Evolutionary conservation across 257 asterid genomes (phyloP).

Genomic region (Knoxia roxburghii): DNA sequence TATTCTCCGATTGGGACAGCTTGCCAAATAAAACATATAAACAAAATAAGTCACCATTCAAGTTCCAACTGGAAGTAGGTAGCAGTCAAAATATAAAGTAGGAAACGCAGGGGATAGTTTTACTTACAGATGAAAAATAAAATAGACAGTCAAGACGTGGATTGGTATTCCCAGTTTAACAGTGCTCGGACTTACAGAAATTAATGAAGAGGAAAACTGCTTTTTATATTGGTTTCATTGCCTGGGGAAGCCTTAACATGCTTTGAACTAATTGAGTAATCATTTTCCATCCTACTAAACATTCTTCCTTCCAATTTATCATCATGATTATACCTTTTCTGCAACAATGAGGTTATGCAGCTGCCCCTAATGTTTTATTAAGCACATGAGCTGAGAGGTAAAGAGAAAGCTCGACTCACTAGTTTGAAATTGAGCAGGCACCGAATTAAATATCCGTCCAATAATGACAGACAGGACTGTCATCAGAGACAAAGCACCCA

Average conservation of each 20-base stretch:
- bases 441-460: slow-evolving; percentile 82
- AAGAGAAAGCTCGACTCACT: slow-evolving; percentile 44
- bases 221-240: background rate
- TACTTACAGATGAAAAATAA: background rate
- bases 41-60: slow-evolving; percentile 1
- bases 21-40: slow-evolving; percentile 12
- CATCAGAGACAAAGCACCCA: slow-evolving; percentile 96
- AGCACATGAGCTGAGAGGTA: background rate
- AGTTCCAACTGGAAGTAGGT: background rate
- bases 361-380: background rate
- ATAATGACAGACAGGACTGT: slow-evolving; percentile 77
- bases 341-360: background rate
- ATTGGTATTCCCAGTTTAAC: background rate
- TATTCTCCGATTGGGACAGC: slow-evolving; percentile 95
- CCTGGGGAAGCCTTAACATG: background rate
- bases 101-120: background rate
- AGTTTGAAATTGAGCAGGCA: slow-evolving; percentile 97
- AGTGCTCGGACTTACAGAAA: background rate
- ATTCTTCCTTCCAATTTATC: background rate
- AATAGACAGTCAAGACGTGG: background rate
- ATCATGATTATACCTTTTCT: background rate
- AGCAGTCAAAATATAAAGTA: background rate
- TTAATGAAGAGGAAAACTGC: background rate
- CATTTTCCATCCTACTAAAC: background rate
- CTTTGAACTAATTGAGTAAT: background rate